Conservation (phyloP, 805 yeast species). For the Sporopachydermia lactativora region DNA sequence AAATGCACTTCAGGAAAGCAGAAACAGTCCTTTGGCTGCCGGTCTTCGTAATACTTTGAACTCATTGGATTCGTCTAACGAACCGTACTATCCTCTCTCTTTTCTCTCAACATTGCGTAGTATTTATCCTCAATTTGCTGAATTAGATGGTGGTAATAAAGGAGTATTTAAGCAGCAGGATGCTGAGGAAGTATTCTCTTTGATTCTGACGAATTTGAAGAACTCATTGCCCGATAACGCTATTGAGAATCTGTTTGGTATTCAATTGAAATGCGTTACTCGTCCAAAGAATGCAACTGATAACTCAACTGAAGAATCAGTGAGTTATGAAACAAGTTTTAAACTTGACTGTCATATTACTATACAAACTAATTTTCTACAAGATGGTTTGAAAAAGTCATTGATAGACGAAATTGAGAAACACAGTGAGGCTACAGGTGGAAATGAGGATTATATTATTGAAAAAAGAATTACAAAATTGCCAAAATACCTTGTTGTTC, state of each 20-base stretch:
- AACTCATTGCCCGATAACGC: constrained; percentile 32
- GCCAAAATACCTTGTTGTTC: constrained; percentile 81
- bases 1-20: constrained; percentile 25
- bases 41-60: constrained; percentile 18
- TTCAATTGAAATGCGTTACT: constrained; percentile 33
- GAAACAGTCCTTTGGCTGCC: constrained; percentile 20
- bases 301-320: constrained; percentile 35
- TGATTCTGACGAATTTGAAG: constrained; percentile 42
- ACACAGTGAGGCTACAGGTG: constrained; percentile 50
- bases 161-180: constrained; percentile 91
- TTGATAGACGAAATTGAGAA: constrained; percentile 69
- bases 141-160: constrained; percentile 38
- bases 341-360: constrained; percentile 86
- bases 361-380: constrained; percentile 71
- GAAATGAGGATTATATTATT: constrained; percentile 59
- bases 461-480: constrained; percentile 47
- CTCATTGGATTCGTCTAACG: constrained; percentile 17
- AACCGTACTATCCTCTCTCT: constrained; percentile 51
- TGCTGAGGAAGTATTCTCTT: constrained; percentile 93
- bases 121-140: constrained; percentile 80
- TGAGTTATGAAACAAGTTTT: constrained; percentile 40
- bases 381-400: constrained; percentile 69
- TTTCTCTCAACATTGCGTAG: constrained; percentile 53
- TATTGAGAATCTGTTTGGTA: constrained; percentile 43
- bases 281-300: constrained; percentile 17